Evolutionary conservation across 2,329 filamentous ascomycete species (phyloP).

Genomic region (Paraphaeosphaeria minitans): DNA sequence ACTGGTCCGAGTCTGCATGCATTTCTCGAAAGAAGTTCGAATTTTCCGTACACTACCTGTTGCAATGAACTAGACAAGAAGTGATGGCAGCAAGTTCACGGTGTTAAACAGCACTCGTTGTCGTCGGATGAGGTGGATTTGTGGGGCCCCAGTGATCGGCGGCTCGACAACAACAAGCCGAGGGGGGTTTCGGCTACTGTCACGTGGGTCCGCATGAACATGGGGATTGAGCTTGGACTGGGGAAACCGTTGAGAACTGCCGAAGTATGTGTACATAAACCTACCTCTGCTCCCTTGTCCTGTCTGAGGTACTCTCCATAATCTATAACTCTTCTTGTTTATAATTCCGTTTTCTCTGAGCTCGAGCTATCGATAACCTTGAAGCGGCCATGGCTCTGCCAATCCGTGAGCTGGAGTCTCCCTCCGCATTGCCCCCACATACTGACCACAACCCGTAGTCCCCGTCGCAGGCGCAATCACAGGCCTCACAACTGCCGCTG

Average conservation of each 20-base stretch:
- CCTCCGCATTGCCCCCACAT: not conserved
- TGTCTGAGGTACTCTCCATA: not conserved
- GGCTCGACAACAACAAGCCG: conserved; percentile 1
- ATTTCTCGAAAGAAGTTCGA: not conserved
- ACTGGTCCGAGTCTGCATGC: not conserved
- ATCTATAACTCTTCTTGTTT: not conserved
- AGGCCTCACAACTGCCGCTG: conserved; percentile 50
- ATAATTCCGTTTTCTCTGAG: not conserved
- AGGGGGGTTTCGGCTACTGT: conserved; percentile 6
- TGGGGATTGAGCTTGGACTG: not conserved
- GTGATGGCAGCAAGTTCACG: not conserved
- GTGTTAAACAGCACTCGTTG: not conserved
- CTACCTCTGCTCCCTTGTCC: not conserved
- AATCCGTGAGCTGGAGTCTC: not conserved
- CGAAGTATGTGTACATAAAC: conserved; percentile 4
- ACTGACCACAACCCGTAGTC: conserved; percentile 23
- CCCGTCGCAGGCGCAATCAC: conserved; percentile 43
- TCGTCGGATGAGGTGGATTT: not conserved
- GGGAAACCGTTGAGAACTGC: conserved; percentile 10
- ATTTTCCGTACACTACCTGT: not conserved
- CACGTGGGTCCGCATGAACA: conserved; percentile 2
- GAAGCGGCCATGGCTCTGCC: conserved; percentile 8
- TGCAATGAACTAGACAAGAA: not conserved
- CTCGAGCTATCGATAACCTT: not conserved
- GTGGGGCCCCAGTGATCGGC: conserved; percentile 5